A percentile compares a stretch with the other conserved stretches of the same genome.
phyloP scores from a whole-genome alignment of 345 rosid species.

The rapeseed (Brassica napus) region DNA sequence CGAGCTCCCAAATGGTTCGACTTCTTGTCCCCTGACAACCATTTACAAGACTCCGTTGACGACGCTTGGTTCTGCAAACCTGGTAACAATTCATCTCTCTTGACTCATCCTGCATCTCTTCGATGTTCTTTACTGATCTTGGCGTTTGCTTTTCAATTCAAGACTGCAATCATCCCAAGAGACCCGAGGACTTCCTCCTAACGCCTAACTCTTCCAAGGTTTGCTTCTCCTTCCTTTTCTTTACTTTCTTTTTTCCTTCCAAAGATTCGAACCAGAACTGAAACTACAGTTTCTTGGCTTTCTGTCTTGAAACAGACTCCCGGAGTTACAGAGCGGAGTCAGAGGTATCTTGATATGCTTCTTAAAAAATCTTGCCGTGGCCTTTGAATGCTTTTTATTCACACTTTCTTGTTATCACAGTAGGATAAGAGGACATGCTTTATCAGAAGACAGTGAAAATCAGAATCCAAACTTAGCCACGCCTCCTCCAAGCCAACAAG shows the following conservation, averaged over 20 bases:
- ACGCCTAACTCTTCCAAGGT: slow-evolving; percentile 49
- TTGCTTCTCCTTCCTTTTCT: slow-evolving; percentile 4
- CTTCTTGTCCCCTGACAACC: slow-evolving; percentile 50
- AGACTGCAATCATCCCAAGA: slow-evolving; percentile 86
- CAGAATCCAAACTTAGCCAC: slow-evolving; percentile 64
- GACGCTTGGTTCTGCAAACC: slow-evolving; percentile 88
- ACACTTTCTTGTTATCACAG: neutral
- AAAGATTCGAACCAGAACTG: neutral
- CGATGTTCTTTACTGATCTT: neutral
- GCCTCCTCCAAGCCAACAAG: slow-evolving; percentile 18
- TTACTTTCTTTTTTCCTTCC: slow-evolving; percentile 9
- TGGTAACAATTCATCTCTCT: slow-evolving; percentile 41
- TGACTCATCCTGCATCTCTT: neutral
- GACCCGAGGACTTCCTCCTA: slow-evolving; percentile 68
- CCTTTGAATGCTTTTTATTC: neutral
- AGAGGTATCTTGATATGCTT: slow-evolving; percentile 29
- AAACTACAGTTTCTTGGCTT: neutral
- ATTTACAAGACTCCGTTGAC: slow-evolving; percentile 35
- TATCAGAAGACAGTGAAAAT: slow-evolving; percentile 60
- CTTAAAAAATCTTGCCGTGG: neutral
- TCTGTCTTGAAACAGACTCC: slow-evolving; percentile 14
- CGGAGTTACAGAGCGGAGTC: neutral
- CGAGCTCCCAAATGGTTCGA: slow-evolving; percentile 91
- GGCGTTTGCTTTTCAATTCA: slow-evolving; percentile 15
- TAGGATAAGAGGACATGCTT: slow-evolving; percentile 37